Conservation (phyloP, 306 rosid species). For the Begonia masoniana region DNA sequence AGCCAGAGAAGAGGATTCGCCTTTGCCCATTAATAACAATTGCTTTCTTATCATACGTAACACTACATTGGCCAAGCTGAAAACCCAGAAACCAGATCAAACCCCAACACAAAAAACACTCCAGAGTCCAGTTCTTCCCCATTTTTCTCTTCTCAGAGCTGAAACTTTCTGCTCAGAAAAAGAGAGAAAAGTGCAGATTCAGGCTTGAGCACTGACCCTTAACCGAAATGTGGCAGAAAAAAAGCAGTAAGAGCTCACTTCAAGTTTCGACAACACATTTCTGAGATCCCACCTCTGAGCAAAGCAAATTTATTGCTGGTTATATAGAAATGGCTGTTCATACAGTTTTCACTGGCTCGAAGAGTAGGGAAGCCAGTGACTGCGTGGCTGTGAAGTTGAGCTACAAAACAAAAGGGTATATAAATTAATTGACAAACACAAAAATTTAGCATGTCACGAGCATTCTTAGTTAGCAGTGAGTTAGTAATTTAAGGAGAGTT, state of each 20-base stretch:
- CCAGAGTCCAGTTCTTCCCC: conserved; percentile 49
- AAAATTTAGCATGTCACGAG: too few relatives aligned
- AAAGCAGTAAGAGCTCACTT: conserved; percentile 16
- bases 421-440: too few relatives aligned
- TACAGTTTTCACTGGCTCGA: conserved; percentile 16
- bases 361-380: conserved; percentile 16
- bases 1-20: conserved; percentile 87
- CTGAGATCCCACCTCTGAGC: conserved; percentile 12
- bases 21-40: conserved; percentile 73
- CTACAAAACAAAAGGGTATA: background rate
- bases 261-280: conserved; percentile 16
- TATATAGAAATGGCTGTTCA: background rate
- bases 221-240: conserved; percentile 8
- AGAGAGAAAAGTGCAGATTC: conserved; percentile 2
- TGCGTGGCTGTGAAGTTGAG: conserved; percentile 19
- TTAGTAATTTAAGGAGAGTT: too few relatives aligned
- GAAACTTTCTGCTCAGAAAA: background rate
- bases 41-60: conserved; percentile 81
- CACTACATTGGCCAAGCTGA: conserved; percentile 31
- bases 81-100: conserved; percentile 18
- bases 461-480: too few relatives aligned
- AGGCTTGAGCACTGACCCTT: background rate
- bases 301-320: conserved; percentile 10
- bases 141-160: conserved; percentile 12
- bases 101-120: conserved; percentile 26